Conservation (phyloP, 176 grass and related monocot genomes). For the Aegilops tauschii region DNA sequence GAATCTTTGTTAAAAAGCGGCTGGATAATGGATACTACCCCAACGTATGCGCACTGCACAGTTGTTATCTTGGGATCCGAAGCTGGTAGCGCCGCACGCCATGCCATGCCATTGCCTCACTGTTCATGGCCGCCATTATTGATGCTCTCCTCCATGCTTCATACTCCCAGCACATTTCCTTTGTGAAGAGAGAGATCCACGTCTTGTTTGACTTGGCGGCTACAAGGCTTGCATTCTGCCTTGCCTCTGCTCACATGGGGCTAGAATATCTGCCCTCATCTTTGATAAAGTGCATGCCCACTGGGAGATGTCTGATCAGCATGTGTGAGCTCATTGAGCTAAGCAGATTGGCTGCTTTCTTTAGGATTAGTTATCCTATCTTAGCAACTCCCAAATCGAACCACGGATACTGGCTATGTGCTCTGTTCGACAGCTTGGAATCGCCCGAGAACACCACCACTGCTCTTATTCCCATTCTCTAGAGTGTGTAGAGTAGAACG, state of each 20-base stretch:
- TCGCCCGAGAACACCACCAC: no score
- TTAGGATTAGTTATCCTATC: conserved; percentile 21
- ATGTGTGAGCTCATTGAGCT: neutral
- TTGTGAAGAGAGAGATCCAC: neutral
- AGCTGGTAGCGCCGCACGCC: conserved; percentile 9
- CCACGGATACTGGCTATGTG: neutral
- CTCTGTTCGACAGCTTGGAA: neutral
- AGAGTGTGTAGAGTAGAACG: neutral
- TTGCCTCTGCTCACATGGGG: conserved; percentile 39
- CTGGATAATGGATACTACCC: conserved; percentile 8
- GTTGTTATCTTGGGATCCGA: conserved; percentile 44
- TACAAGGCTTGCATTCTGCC: neutral
- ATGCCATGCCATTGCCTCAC: neutral
- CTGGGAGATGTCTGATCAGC: conserved; percentile 35
- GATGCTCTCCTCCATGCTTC: neutral
- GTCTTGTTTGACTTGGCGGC: conserved; percentile 36
- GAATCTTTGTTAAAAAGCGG: conserved; percentile 40
- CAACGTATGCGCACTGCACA: conserved; percentile 14
- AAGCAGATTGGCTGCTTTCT: neutral
- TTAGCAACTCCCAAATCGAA: conserved; percentile 24
- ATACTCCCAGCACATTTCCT: neutral
- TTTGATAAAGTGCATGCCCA: conserved; percentile 25
- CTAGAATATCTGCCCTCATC: conserved; percentile 18
- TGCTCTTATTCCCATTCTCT: neutral
- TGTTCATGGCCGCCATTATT: conserved; percentile 29